A percentile compares a stretch with the other conserved stretches of the same genome.
Conservation (phyloP, 2,329 filamentous ascomycete species). For the Epichloe glyceriae region DNA sequence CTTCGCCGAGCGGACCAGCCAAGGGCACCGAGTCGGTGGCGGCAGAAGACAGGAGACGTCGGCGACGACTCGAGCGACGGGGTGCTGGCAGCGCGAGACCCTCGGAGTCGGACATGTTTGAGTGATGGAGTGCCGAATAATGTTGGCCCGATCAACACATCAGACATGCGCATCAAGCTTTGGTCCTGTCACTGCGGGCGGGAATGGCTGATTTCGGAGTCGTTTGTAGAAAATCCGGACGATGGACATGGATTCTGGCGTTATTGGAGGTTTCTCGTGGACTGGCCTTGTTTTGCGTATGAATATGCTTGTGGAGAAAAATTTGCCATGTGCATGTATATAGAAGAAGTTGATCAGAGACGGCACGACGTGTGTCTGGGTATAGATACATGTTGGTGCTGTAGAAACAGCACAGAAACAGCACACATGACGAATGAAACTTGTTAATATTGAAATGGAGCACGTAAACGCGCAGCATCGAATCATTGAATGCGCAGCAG, state of each 20-base stretch:
- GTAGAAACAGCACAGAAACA: too few species aligned
- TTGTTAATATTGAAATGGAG: too few species aligned
- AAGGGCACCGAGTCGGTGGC: constrained; percentile 19
- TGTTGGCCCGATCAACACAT: neutral
- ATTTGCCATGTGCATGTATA: too few species aligned
- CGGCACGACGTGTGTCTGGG: too few species aligned
- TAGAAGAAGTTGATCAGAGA: too few species aligned
- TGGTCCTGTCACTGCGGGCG: neutral
- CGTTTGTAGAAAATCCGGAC: neutral
- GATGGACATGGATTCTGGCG: neutral
- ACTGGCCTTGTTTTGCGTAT: neutral
- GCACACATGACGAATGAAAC: too few species aligned
- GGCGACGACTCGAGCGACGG: constrained; percentile 42
- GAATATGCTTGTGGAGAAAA: too few species aligned
- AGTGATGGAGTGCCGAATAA: constrained; percentile 11
- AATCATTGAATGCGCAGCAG: too few species aligned
- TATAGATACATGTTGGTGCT: too few species aligned
- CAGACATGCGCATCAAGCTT: neutral
- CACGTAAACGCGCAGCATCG: too few species aligned
- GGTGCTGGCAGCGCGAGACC: constrained; percentile 25
- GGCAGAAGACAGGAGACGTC: constrained; percentile 40
- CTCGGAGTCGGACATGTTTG: constrained; percentile 25
- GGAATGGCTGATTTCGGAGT: neutral
- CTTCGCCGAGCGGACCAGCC: constrained; percentile 29
- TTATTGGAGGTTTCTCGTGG: neutral